A percentile compares a stretch with the other conserved stretches of the same genome.
Evolutionary conservation across 1,284 basidiomycete genomes (phyloP).

Genomic region (Melanopsichium pennsylvanicum): DNA sequence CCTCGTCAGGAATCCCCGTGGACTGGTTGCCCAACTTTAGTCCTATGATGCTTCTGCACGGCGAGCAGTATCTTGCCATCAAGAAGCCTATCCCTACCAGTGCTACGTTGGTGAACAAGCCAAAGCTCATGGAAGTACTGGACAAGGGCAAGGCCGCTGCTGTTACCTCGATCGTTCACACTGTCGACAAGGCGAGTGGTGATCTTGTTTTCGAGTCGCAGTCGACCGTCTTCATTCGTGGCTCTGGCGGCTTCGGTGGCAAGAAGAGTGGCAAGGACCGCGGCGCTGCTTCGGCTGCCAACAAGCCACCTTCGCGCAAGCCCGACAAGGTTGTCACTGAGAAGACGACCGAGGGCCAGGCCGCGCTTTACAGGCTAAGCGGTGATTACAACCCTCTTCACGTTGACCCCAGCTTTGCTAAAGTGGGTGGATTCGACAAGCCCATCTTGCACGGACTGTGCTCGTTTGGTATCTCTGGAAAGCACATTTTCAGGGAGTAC

Average conservation of each 20-base stretch:
- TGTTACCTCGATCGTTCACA: slow-evolving; percentile 45
- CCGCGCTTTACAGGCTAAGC: slow-evolving; percentile 76
- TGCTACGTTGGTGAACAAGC: slow-evolving; percentile 81
- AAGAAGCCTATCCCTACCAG: slow-evolving; percentile 85
- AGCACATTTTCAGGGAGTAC: slow-evolving; percentile 87
- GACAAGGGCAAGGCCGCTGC: slow-evolving; percentile 63
- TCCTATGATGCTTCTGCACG: slow-evolving; percentile 96
- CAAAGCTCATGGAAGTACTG: slow-evolving; percentile 71
- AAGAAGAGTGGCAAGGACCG: slow-evolving; percentile 87
- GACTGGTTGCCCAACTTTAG: slow-evolving; percentile 93
- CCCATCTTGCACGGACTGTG: slow-evolving; percentile 81
- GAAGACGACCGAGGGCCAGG: slow-evolving; percentile 65
- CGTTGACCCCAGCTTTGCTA: slow-evolving; percentile 90
- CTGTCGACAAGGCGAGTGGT: slow-evolving; percentile 70
- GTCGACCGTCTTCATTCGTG: slow-evolving; percentile 90
- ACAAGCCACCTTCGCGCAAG: slow-evolving; percentile 74
- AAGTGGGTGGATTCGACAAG: slow-evolving; percentile 90
- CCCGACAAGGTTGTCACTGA: slow-evolving; percentile 60
- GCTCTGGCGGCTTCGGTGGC: slow-evolving; percentile 93
- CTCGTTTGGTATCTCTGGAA: slow-evolving; percentile 91
- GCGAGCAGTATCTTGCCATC: slow-evolving; percentile 93
- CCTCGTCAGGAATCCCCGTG: slow-evolving; percentile 67
- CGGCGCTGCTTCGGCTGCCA: slow-evolving; percentile 84
- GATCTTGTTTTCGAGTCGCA: slow-evolving; percentile 90
- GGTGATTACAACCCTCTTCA: slow-evolving; percentile 82